phyloP scores from a whole-genome alignment of 768 basidiomycete species.

The Termitomyces sp. region DNA sequence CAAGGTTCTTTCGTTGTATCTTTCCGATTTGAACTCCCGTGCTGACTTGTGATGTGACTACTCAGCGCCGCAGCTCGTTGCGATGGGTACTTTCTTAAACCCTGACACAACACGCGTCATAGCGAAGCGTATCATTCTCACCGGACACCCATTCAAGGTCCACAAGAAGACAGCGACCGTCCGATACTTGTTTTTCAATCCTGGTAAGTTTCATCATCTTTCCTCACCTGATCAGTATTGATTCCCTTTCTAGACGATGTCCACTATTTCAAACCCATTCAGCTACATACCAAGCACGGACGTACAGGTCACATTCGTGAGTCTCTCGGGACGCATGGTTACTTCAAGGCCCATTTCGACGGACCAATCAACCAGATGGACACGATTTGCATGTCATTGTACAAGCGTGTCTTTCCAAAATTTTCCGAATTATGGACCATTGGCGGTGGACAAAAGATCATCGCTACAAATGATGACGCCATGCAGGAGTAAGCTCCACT shows the following conservation, averaged over 20 bases:
- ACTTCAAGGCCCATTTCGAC: constrained; percentile 96
- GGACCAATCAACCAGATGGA: constrained; percentile 96
- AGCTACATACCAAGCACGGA: constrained; percentile 90
- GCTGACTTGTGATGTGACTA: constrained; percentile 11
- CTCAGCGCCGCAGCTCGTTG: constrained; percentile 79
- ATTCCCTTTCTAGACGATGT: constrained; percentile 62
- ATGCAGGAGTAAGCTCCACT: constrained; percentile 38
- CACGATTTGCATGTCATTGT: constrained; percentile 91
- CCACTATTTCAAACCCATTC: constrained; percentile 89
- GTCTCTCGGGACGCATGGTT: constrained; percentile 94
- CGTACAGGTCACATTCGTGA: constrained; percentile 86
- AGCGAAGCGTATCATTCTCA: constrained; percentile 91
- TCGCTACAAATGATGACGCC: constrained; percentile 23
- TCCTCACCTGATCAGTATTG: constrained; percentile 10
- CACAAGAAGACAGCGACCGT: constrained; percentile 97
- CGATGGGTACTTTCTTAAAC: constrained; percentile 82
- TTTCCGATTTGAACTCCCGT: background rate
- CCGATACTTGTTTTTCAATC: constrained; percentile 98
- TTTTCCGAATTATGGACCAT: constrained; percentile 63
- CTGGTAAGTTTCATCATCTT: constrained; percentile 42
- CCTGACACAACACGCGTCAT: constrained; percentile 90
- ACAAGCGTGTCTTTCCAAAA: constrained; percentile 92
- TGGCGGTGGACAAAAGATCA: constrained; percentile 5
- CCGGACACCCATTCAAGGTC: constrained; percentile 95
- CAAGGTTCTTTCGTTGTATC: constrained; percentile 47